These are phyloP conservation scores for Pyrenophora teres DNA, from an alignment of 2,329 filamentous ascomycete species.

Conservation along the genomic window DNA sequence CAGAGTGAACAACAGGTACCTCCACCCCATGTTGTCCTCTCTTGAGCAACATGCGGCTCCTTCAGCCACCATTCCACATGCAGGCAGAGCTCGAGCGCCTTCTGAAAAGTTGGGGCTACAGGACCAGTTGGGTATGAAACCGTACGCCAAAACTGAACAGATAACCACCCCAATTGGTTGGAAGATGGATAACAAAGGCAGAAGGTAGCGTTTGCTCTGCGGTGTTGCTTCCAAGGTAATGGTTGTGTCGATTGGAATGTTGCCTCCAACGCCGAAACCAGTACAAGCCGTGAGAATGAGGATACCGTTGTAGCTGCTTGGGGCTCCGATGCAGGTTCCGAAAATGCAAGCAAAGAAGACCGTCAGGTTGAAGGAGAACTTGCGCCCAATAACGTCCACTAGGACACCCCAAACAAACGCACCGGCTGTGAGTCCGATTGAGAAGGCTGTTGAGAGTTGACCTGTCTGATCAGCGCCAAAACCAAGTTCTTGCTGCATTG, in stretches of 20 bases:
- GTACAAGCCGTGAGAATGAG: constrained; percentile 60
- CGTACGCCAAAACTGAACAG: constrained; percentile 58
- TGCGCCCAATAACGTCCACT: constrained; percentile 59
- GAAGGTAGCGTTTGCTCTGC: constrained; percentile 57
- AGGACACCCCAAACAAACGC: constrained; percentile 62
- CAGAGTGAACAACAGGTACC: constrained; percentile 51
- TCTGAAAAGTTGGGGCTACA: constrained; percentile 59
- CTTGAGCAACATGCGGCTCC: constrained; percentile 46
- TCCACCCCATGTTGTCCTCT: constrained; percentile 52
- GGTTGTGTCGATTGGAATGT: constrained; percentile 61
- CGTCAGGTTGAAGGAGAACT: constrained; percentile 64
- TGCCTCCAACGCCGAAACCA: constrained; percentile 59
- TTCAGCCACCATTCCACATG: constrained; percentile 48
- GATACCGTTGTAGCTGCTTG: constrained; percentile 57
- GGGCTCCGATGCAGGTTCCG: constrained; percentile 57
- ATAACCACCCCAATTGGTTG: constrained; percentile 61
- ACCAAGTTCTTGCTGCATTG: constrained; percentile 62
- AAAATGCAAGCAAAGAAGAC: constrained; percentile 61
- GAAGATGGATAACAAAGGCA: constrained; percentile 60
- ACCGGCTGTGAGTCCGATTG: constrained; percentile 59
- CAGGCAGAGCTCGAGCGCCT: constrained; percentile 46
- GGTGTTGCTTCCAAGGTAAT: constrained; percentile 63
- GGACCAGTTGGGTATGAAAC: constrained; percentile 57
- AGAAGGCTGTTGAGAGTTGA: constrained; percentile 62
- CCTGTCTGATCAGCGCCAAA: constrained; percentile 53